A percentile compares a stretch with the other conserved stretches of the same genome.
Evolutionary conservation across 768 basidiomycete species (phyloP).

Genomic region (Lanmaoa rubissima): DNA sequence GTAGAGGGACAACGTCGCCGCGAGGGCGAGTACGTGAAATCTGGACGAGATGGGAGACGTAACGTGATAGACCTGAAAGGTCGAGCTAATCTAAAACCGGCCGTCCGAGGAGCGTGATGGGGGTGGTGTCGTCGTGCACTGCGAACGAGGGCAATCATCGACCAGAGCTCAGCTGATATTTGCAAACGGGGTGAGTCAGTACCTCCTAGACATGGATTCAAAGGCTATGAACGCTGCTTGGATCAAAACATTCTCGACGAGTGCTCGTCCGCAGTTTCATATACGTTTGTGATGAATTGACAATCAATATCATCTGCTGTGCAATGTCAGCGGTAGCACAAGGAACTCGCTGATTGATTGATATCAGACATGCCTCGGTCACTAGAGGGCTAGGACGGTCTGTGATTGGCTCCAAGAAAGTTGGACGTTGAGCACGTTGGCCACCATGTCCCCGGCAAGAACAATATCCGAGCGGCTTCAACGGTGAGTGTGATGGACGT

Average conservation of each 20-base stretch:
- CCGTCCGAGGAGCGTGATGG: neutral
- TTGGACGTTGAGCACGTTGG: slow-evolving; percentile 3
- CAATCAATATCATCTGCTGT: neutral
- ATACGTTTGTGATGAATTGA: neutral
- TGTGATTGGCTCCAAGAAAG: slow-evolving; percentile 16
- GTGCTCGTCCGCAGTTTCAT: neutral
- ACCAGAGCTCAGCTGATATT: neutral
- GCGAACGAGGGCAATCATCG: slow-evolving; percentile 1
- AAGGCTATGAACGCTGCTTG: neutral
- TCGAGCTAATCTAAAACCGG: neutral
- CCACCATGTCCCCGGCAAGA: neutral
- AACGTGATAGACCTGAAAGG: neutral
- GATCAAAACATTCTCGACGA: neutral
- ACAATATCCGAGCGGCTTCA: slow-evolving; percentile 9
- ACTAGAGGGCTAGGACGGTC: neutral
- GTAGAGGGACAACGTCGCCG: neutral
- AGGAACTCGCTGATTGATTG: neutral
- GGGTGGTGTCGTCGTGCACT: neutral
- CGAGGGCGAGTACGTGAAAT: neutral
- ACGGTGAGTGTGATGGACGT: neutral
- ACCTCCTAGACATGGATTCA: neutral
- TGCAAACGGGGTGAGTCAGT: neutral
- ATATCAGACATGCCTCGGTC: slow-evolving; percentile 3
- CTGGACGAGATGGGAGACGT: neutral
- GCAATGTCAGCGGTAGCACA: neutral